Evolutionary conservation across 345 rosid genomes (phyloP), one percentile per base, ranked within the genome.

Genomic region (Salix purpurea): DNA sequence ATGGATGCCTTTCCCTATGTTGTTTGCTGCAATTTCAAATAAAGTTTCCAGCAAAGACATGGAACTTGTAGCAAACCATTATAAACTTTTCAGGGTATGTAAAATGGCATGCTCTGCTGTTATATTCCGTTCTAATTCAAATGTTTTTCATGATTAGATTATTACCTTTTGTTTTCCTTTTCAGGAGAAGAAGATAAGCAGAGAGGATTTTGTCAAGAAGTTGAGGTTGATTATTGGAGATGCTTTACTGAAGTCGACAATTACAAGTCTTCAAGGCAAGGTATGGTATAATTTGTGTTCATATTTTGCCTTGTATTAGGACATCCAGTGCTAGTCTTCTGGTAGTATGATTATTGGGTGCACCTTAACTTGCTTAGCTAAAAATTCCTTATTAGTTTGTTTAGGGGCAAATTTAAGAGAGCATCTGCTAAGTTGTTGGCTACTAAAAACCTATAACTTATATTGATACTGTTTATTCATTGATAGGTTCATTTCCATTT

Each of bases 1-100:
- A 32, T 96, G 95, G 94, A 90, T 96, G 97, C 97, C 99, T 64
- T 92, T 96, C 67, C 90, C 95, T 13, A 80, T 79, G 85, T 75
- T 96, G 82, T 94, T 96, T 88, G 89, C 93, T 78, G 97, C 95
- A n/a, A 91, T 96, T 64, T 81, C 97, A 7, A 81, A 76, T 64
- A 90, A 88, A 85, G 83, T 96, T 77, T 81, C 93, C 50, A 78
- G 70, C 11, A 67, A 76, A 18, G 88, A 88, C 67, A 96, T 96
- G 99, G 88, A 87, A 0, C 32, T 77, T 21, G 80, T 96, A 71
- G 28, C 69, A 70, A 71, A 77, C 56, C 77, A 87, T 69, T 96
- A 93, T 78, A 86, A 87, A 61, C 73, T 76, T 36, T 90, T 94
- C 84, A 86, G 84, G 95, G 99, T 96, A 88, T 82, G 79, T 68